Conservation (phyloP, 2,329 filamentous ascomycete species). For the Hymenoscyphus linearis region DNA sequence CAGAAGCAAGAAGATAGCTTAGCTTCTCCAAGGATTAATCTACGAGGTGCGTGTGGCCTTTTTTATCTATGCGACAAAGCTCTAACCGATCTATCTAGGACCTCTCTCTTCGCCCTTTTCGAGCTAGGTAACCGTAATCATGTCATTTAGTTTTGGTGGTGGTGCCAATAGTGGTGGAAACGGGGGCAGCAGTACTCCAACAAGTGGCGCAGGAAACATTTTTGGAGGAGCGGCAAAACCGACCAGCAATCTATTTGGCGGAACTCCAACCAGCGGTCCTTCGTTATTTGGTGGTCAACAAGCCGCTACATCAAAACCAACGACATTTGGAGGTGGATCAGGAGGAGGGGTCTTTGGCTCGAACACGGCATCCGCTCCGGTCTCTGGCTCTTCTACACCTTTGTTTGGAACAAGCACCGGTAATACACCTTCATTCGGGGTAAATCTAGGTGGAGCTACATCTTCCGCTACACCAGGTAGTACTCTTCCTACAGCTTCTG, state of each 20-base stretch:
- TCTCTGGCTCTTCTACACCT: conserved; percentile 19
- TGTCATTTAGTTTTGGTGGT: conserved; percentile 32
- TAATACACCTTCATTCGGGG: conserved; percentile 20
- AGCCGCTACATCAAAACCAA: conserved; percentile 19
- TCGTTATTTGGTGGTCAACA: conserved; percentile 17
- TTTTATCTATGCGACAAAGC: neutral
- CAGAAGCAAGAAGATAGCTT: conserved; percentile 12
- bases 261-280: conserved; percentile 11
- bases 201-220: conserved; percentile 10
- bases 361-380: conserved; percentile 12
- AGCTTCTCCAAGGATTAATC: neutral
- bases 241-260: conserved; percentile 31
- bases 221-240: conserved; percentile 1
- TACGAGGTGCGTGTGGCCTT: neutral
- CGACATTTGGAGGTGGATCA: conserved; percentile 10
- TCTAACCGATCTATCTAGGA: neutral
- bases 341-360: conserved; percentile 14
- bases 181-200: conserved; percentile 10
- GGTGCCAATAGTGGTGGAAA: conserved; percentile 10
- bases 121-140: neutral
- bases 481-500: neutral
- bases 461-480: conserved; percentile 19
- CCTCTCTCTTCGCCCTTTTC: neutral
- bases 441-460: conserved; percentile 14
- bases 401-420: conserved; percentile 28